Percentiles rank a stretch among this genome's conserved stretches.
phyloP scores from a whole-genome alignment of 2,329 filamentous ascomycete species.

The Zymoseptoria passerinii region DNA sequence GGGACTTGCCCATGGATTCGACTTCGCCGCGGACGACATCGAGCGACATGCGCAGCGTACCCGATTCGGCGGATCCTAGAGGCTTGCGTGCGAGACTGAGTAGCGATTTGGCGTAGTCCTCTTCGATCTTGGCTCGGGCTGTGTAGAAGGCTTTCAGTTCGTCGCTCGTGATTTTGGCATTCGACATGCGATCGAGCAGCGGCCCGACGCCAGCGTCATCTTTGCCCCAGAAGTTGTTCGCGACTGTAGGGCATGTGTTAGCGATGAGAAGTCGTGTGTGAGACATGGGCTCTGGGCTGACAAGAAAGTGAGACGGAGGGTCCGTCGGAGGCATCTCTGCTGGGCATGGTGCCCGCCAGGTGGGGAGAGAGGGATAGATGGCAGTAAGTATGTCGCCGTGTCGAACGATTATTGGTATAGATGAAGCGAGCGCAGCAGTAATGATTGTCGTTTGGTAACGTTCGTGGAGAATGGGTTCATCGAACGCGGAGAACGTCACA shows the following conservation, averaged over 20 bases:
- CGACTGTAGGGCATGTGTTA: constrained; percentile 53
- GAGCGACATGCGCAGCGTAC: constrained; percentile 72
- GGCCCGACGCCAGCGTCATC: constrained; percentile 92
- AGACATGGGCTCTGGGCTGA: constrained; percentile 10
- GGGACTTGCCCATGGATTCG: constrained; percentile 88
- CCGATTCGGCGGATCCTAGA: constrained; percentile 77
- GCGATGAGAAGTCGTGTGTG: constrained; percentile 14
- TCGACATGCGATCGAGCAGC: constrained; percentile 87
- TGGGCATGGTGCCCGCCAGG: constrained; percentile 26
- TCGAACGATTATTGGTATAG: background rate
- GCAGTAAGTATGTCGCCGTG: background rate
- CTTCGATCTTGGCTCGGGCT: constrained; percentile 86
- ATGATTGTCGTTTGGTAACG: background rate
- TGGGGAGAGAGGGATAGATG: background rate
- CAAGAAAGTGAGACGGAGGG: constrained; percentile 32
- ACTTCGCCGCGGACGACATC: constrained; percentile 84
- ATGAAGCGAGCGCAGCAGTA: background rate
- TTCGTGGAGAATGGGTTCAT: too few relatives aligned
- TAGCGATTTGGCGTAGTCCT: constrained; percentile 89
- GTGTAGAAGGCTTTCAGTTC: constrained; percentile 88
- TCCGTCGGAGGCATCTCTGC: constrained; percentile 26
- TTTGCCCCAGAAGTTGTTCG: constrained; percentile 99
- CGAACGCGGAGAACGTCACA: too few relatives aligned
- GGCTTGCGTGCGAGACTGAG: constrained; percentile 78
- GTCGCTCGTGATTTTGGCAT: constrained; percentile 88